Evolutionary conservation across 495 filamentous ascomycete species (phyloP), one percentile per base, ranked within the genome.

Genomic region (Aspergillus mulundensis): DNA sequence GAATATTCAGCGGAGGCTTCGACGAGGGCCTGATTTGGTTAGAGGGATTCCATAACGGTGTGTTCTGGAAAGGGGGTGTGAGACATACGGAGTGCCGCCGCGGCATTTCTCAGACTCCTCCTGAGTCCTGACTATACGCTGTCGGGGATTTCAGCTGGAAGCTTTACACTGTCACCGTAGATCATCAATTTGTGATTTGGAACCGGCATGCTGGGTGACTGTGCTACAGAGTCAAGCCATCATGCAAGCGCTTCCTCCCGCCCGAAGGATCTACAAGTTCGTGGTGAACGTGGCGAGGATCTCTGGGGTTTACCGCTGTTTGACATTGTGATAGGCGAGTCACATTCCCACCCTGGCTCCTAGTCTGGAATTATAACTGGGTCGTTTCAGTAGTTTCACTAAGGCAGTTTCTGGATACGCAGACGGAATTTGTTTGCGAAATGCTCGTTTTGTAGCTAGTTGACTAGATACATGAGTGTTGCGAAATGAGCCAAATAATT

Each of bases 231-330:
- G 28, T 30, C 10, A 30, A 30, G 32, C 32, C 32, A 15, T 36
- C 32, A 15, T 36, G 32, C 32, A 36, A 2, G 32, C 32, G 32
- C 32, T 36, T 36, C 32, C 32, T 36, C 32, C 32, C 32, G 32
- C 3, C 32, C 32, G 38, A 16, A 12, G 14, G 38, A 40, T 40
- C 38, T 40, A 18, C 38, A 8, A 40, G 23, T 45, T 45, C 20
- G 11, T 24, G 19, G 23, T 14, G 7, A 45, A 6, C n/a, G 11
- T 25, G n/a, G 19, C 23, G 23, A n/a, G 12, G 42, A 45, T 20
- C 19, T 45, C 42, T 45, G 42, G 42, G 42, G 42, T 45, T 45
- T 23, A 45, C 42, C 23, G 42, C 38, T 16, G 42, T 24, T 45
- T 45, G 20, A 45, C 19, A 45, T 45, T 45, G 18, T n/a, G 42